Evolutionary conservation across 345 rosid species (phyloP), one percentile per base, ranked within the genome.

Genomic region (Eucalyptus curtisii): DNA sequence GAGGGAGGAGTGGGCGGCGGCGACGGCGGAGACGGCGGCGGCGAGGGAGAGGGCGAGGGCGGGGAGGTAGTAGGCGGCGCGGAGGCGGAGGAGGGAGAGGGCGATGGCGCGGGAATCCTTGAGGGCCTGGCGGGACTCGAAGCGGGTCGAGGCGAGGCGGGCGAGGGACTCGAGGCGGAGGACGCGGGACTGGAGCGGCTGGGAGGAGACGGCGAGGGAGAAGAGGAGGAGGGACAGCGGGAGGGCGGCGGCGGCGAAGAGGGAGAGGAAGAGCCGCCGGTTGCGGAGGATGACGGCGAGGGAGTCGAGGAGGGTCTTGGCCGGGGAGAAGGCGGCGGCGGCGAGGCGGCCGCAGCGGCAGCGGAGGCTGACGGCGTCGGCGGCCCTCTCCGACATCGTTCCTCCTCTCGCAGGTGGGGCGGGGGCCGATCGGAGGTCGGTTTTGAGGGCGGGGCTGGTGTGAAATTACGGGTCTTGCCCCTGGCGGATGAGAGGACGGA

Each of bases 41-140:
- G 94, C 27, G 88, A 95, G 93, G 20, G 97, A 95, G 92, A 96
- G 93, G 90, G 92, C 7, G 61, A 91, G 91, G 86, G 92, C 86
- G 24, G 99, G 98, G 86, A 95, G 42, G 86, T 90, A 92, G 84
- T 90, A 92, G 79, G 93, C 86, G 16, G 90, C 90, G 48, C 93
- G 93, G 90, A 93, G 93, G 85, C 89, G 95, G 91, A 97, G 91
- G 89, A 95, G 96, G 5, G 93, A 88, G 88, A 95, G 85, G 53
- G 96, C 95, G 8, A 88, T 89, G 84, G 90, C 92, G 87, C 97
- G 95, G 64, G 99, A 94, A 90, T 96, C 98, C 89, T 89, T 87
- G 94, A 93, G 92, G 52, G 94, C 93, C 53, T 95, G 96, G 48
- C 94, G 93, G 86, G 97, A 91, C 90, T 97, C 97, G 87, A 94